Evolutionary conservation across 1,139 yeast species (phyloP).

Genomic region (Wickerhamiella pararugosa): DNA sequence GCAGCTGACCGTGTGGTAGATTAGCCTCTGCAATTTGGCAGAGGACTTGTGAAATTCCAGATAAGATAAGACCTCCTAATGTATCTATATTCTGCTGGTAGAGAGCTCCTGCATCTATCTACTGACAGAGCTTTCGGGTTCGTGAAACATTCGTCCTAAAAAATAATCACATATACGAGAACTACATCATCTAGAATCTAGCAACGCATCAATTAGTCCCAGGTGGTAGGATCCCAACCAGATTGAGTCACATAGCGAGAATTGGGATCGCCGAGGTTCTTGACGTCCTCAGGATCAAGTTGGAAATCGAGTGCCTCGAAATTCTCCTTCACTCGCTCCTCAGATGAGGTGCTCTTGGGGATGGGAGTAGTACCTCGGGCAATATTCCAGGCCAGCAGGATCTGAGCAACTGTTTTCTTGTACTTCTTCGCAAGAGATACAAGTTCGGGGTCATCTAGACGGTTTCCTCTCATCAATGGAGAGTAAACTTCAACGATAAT

Average conservation of each 20-base stretch:
- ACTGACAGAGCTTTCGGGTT: too few species aligned
- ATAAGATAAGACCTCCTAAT: too few species aligned
- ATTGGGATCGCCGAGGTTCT: constrained; percentile 31
- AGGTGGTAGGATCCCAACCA: constrained; percentile 17
- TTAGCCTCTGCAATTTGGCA: too few species aligned
- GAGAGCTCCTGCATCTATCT: too few species aligned
- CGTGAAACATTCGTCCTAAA: too few species aligned
- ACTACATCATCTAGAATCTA: too few species aligned
- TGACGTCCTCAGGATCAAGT: constrained; percentile 25
- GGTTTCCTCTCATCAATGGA: constrained; percentile 15
- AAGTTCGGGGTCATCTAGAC: constrained; percentile 18
- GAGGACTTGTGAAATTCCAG: too few species aligned
- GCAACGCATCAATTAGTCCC: constrained; percentile 2
- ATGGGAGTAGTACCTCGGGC: constrained; percentile 24
- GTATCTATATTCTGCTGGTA: too few species aligned
- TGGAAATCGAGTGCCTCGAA: constrained; percentile 35
- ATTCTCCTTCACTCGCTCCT: constrained; percentile 41
- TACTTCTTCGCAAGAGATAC: constrained; percentile 28
- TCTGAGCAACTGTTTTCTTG: constrained; percentile 30
- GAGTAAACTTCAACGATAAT: constrained; percentile 15
- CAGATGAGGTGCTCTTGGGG: constrained; percentile 62
- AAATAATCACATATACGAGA: too few species aligned
- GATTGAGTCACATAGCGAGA: constrained; percentile 15
- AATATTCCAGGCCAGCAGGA: constrained; percentile 32
- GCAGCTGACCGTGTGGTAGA: too few species aligned